These are phyloP conservation scores for Neurospora sp. DNA, from an alignment of 495 filamentous ascomycete species.

Conservation along the genomic window DNA sequence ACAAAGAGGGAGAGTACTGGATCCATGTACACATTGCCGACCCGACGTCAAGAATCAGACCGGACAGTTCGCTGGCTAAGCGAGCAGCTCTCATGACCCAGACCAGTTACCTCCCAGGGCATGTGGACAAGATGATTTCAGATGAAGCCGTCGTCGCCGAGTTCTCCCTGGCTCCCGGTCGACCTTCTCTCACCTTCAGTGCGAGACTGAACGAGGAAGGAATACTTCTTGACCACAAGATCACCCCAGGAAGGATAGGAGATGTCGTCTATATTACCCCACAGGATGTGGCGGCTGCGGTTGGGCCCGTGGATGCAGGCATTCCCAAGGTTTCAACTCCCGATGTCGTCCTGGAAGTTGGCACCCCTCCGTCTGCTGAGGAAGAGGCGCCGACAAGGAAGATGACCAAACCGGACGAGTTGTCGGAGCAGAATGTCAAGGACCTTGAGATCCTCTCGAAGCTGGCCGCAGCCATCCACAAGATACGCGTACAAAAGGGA, in stretches of 20 bases:
- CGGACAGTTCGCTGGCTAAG: constrained; percentile 46
- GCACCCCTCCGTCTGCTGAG: constrained; percentile 15
- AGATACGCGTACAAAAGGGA: constrained; percentile 25
- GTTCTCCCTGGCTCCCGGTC: constrained; percentile 59
- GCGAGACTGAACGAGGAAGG: constrained; percentile 55
- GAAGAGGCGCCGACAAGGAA: constrained; percentile 12
- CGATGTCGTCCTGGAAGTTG: constrained; percentile 19
- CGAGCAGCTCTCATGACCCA: constrained; percentile 54
- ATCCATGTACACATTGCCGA: constrained; percentile 88
- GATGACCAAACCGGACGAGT: constrained; percentile 25
- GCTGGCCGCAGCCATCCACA: constrained; percentile 28
- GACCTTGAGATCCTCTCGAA: constrained; percentile 25
- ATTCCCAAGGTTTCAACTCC: background rate
- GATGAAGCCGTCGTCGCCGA: constrained; percentile 40
- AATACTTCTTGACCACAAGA: constrained; percentile 55
- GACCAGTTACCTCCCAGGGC: constrained; percentile 68
- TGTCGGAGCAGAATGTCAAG: constrained; percentile 19
- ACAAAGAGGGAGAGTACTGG: constrained; percentile 57
- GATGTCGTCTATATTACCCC: constrained; percentile 71
- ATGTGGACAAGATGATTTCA: constrained; percentile 67
- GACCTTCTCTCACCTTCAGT: constrained; percentile 75
- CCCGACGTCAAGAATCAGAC: constrained; percentile 69
- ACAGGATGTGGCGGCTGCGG: constrained; percentile 38
- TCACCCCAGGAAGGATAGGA: constrained; percentile 57
- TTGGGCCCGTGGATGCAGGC: constrained; percentile 26